Conservation (phyloP, 2,329 filamentous ascomycete species). For the Fusarium tjaetaba region DNA sequence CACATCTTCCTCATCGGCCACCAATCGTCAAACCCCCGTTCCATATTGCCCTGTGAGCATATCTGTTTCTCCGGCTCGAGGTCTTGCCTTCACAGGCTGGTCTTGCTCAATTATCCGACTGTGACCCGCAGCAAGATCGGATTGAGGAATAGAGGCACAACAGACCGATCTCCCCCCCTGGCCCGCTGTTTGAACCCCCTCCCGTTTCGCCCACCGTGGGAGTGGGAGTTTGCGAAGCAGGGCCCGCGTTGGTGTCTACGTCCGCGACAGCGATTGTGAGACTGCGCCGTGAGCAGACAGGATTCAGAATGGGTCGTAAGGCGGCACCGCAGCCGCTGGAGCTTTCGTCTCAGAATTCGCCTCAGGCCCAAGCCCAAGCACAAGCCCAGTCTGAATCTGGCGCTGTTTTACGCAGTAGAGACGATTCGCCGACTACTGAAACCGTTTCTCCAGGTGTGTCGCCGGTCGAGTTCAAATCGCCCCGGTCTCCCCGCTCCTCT, state of each 20-base stretch:
- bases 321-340: slow-evolving; percentile 67
- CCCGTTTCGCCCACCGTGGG: slow-evolving; percentile 35
- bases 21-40: slow-evolving; percentile 33
- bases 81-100: slow-evolving; percentile 5
- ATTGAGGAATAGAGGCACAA: not conserved
- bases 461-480: slow-evolving; percentile 52
- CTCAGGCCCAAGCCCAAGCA: slow-evolving; percentile 19
- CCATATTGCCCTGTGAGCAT: slow-evolving; percentile 8
- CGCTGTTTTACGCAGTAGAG: slow-evolving; percentile 47
- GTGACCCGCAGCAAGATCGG: slow-evolving; percentile 25
- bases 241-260: slow-evolving; percentile 29
- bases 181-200: slow-evolving; percentile 33
- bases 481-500: slow-evolving; percentile 57
- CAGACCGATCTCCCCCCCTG: slow-evolving; percentile 28
- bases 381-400: slow-evolving; percentile 48
- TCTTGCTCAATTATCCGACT: slow-evolving; percentile 19
- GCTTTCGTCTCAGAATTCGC: slow-evolving; percentile 48
- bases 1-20: slow-evolving; percentile 26
- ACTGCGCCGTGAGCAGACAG: slow-evolving; percentile 41
- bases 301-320: slow-evolving; percentile 64
- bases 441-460: slow-evolving; percentile 45
- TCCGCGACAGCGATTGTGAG: slow-evolving; percentile 28
- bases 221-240: slow-evolving; percentile 38
- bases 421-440: slow-evolving; percentile 47
- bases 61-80: slow-evolving; percentile 6